Conservation (phyloP, 176 grass and related monocot species). For the Thalia dealbata region DNA sequence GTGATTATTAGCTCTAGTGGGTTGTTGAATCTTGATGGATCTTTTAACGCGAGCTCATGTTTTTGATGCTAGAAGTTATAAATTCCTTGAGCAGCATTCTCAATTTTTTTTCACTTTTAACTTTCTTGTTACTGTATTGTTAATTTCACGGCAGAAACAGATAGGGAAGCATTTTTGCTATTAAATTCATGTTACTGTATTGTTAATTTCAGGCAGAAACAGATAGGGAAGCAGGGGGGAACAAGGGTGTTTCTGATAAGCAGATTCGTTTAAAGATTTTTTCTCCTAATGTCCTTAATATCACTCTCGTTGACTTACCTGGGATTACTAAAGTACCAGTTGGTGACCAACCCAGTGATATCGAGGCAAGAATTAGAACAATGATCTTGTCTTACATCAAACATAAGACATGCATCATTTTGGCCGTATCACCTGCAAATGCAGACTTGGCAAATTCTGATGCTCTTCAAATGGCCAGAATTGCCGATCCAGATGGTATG, state of each 20-base stretch:
- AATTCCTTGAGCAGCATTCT: background rate
- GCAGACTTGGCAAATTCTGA: slow-evolving; percentile 95
- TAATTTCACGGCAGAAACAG: slow-evolving; percentile 59
- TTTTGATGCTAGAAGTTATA: background rate
- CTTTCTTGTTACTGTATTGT: background rate
- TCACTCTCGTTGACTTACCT: slow-evolving; percentile 90
- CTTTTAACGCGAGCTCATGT: background rate
- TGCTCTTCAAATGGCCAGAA: slow-evolving; percentile 75
- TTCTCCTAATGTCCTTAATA: slow-evolving; percentile 84
- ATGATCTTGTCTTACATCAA: slow-evolving; percentile 92
- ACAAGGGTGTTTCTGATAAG: slow-evolving; percentile 80
- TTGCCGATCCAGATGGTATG: slow-evolving; percentile 89
- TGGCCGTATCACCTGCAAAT: slow-evolving; percentile 87
- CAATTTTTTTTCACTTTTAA: background rate
- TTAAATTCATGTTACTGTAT: background rate
- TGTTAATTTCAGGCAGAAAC: slow-evolving; percentile 51
- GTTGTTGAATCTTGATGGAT: background rate
- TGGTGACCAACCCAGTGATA: slow-evolving; percentile 88
- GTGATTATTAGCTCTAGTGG: background rate
- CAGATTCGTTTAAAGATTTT: slow-evolving; percentile 89
- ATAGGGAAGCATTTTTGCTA: slow-evolving; percentile 81
- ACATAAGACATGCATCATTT: slow-evolving; percentile 80
- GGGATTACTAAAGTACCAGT: slow-evolving; percentile 89
- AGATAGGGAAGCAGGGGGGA: slow-evolving; percentile 70
- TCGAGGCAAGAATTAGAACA: slow-evolving; percentile 75